Evolutionary conservation across 306 rosid species (phyloP), one percentile per base, ranked within the genome.

Genomic region (Chamaecrista fasciculata): DNA sequence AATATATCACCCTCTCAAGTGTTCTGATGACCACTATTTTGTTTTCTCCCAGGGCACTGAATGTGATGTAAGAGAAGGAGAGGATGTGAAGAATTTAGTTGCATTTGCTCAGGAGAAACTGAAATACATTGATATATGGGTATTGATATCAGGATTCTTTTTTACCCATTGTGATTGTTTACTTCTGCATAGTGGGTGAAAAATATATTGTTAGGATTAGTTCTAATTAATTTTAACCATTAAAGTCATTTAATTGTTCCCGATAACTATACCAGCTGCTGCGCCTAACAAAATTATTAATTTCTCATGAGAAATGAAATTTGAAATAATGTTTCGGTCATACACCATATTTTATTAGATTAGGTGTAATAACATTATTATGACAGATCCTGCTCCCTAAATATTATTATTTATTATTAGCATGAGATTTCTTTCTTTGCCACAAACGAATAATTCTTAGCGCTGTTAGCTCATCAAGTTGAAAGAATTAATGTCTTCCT

Each of bases 41-140:
- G 69, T 61, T 71, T 84, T 84, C 65, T 23, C 33, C 64, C 83
- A 93, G 98, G 98, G 97, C 40, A 83, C 92, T 47, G 75, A 34
- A 74, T 93, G 98, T 76, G 98, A 93, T 63, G 97, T 93, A 42
- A 87, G 74, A 82, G 85, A 83, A 53, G 98, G 84, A 74, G 86
- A 85, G 51, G 94, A 90, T 78, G 94, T 93, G 79, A 93, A 81
- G 76, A 80, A 82, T 71, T 81, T 93, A 80, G 98, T 93, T 70
- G 74, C 84, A 36, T 93, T 85, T 83, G 89, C 87, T 8, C 87
- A 88, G 80, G 90, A 74, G 72, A 88, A 84, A 28, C 83, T 90
- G 63, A 85, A 80, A 72, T 79, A 86, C 80, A 79, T 93, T 75
- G 98, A 93, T 72, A 85, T 90, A 73, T 93, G 98, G 98, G 98